These are phyloP conservation scores for Phytopythium kandeliae DNA, from an alignment of 352 stramenopile species.

Conservation along the genomic window DNA sequence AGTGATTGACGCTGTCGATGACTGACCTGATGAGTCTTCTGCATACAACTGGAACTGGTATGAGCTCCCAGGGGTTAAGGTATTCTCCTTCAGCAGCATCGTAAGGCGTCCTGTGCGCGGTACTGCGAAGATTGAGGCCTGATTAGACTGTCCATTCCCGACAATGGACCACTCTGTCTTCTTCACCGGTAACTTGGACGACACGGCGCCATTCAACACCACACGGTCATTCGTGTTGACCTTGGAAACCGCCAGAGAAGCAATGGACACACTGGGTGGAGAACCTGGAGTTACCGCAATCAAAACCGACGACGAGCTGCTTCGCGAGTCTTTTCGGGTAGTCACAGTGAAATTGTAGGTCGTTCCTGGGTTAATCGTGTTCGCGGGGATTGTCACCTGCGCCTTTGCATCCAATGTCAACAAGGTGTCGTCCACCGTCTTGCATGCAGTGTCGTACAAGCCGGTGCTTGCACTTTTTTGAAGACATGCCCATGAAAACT, in stretches of 20 bases:
- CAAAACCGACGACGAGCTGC: slow-evolving; percentile 24
- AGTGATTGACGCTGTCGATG: slow-evolving; percentile 31
- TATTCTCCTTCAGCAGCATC: slow-evolving; percentile 47
- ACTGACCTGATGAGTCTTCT: slow-evolving; percentile 34
- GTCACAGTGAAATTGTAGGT: slow-evolving; percentile 49
- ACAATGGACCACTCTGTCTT: slow-evolving; percentile 45
- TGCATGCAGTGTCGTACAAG: slow-evolving; percentile 28
- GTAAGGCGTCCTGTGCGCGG: slow-evolving; percentile 21
- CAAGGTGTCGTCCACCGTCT: slow-evolving; percentile 1
- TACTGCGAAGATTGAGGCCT: slow-evolving; percentile 40
- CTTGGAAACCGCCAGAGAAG: slow-evolving; percentile 30
- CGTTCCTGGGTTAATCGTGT: slow-evolving; percentile 38
- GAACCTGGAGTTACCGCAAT: slow-evolving; percentile 44
- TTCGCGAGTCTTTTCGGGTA: slow-evolving; percentile 33
- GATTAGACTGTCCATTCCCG: slow-evolving; percentile 15
- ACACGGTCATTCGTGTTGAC: slow-evolving; percentile 57
- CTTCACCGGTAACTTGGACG: slow-evolving; percentile 35
- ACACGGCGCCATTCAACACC: slow-evolving; percentile 38
- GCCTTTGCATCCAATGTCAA: slow-evolving; percentile 20
- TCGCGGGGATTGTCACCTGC: slow-evolving; percentile 32
- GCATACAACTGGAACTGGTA: slow-evolving; percentile 52
- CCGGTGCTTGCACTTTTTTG: slow-evolving; percentile 17
- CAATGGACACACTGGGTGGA: slow-evolving; percentile 46
- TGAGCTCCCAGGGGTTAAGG: slow-evolving; percentile 26
- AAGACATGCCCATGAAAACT: slow-evolving; percentile 37